A percentile compares a stretch with the other conserved stretches of the same genome.
Evolutionary conservation across 2,329 filamentous ascomycete genomes (phyloP).

Genomic region (Rhexocercosporidium sp.): DNA sequence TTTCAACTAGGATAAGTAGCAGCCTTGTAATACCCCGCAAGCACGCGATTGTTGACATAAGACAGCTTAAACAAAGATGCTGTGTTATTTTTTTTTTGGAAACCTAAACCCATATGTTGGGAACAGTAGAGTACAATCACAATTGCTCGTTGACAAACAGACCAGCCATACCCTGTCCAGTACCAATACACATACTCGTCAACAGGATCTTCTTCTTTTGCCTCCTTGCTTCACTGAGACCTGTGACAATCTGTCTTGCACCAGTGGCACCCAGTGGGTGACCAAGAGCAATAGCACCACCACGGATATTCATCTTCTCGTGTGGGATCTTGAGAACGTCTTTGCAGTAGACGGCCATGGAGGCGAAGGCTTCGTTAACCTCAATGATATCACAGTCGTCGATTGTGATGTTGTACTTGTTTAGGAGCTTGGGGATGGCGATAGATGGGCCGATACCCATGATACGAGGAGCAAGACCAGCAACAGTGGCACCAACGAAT

Average conservation of each 20-base stretch:
- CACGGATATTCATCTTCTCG: conserved; percentile 80
- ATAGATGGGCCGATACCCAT: conserved; percentile 88
- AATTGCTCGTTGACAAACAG: conserved; percentile 66
- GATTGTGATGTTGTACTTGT: conserved; percentile 76
- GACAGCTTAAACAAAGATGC: background rate
- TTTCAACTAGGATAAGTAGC: background rate
- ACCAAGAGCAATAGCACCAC: conserved; percentile 82
- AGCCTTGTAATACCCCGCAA: background rate
- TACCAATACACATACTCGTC: conserved; percentile 87
- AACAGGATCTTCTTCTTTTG: conserved; percentile 89
- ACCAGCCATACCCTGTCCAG: conserved; percentile 72
- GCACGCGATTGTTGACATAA: background rate
- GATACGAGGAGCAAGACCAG: conserved; percentile 88
- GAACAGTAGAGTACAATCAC: conserved; percentile 24
- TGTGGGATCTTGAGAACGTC: conserved; percentile 73
- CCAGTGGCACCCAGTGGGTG: conserved; percentile 84
- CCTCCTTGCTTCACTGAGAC: conserved; percentile 81
- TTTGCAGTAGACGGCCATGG: conserved; percentile 95
- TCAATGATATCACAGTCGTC: conserved; percentile 89
- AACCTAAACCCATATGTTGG: conserved; percentile 6
- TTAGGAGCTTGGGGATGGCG: conserved; percentile 81
- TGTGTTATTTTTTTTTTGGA: background rate
- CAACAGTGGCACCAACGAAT: conserved; percentile 89
- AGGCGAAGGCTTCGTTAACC: conserved; percentile 97
- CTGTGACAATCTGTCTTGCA: conserved; percentile 83